Evolutionary conservation across 257 asterid genomes (phyloP).

Genomic region (Ilex aquifolium): DNA sequence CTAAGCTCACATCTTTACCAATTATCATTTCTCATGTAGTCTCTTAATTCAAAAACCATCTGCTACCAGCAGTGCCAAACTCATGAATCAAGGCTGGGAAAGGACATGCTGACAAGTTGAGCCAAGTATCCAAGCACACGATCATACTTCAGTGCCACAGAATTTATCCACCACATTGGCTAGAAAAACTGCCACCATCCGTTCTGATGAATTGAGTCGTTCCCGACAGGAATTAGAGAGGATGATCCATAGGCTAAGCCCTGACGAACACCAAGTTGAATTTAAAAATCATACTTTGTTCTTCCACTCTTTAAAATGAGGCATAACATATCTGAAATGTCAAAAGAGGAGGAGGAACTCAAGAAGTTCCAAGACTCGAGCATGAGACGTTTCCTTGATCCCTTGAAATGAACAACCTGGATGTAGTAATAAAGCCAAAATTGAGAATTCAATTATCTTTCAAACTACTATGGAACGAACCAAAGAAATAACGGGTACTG

Average conservation of each 20-base stretch:
- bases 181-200: background rate
- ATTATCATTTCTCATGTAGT: too few relatives aligned
- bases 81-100: too few relatives aligned
- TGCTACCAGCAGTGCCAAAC: too few relatives aligned
- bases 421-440: constrained; percentile 12
- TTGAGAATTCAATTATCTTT: background rate
- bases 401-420: constrained; percentile 95
- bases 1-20: too few relatives aligned
- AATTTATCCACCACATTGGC: background rate
- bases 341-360: constrained; percentile 32
- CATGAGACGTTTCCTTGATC: constrained; percentile 93
- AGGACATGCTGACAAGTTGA: background rate
- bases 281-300: constrained; percentile 78
- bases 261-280: background rate
- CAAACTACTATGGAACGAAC: too few relatives aligned
- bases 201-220: too few relatives aligned
- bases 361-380: constrained; percentile 85
- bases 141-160: background rate
- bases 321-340: constrained; percentile 77
- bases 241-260: background rate
- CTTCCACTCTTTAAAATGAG: constrained; percentile 80
- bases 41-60: too few relatives aligned
- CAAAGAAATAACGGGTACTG: too few relatives aligned
- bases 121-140: background rate
- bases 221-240: too few relatives aligned